Evolutionary conservation across 169 alveolate genomes (phyloP), one percentile per base, ranked within the genome.

Genomic region (Cryptosporidium xiaoi): DNA sequence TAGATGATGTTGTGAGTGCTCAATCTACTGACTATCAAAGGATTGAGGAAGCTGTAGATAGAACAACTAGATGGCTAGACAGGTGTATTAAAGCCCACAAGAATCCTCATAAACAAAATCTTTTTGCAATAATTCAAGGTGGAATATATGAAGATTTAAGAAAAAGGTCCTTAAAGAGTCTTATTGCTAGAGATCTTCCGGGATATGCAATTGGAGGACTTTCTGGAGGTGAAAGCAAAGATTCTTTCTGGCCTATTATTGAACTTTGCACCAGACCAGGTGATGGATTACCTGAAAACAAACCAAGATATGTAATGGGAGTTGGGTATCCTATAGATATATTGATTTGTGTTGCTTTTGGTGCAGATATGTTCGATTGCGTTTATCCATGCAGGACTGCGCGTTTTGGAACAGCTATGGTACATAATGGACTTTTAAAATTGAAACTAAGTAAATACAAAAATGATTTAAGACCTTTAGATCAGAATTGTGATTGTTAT

Each of bases 141-240:
- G 99, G 99, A 24, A 91, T 97, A 36, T 95, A 95, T 90, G 90
- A 91, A 6, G 94, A 95, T 12, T 90, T 97, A 56, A 90, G 99
- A 67, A 93, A 92, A 65, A 83, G 82, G 44, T 93, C 97, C 20
- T 91, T 96, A 55, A 94, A 93, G 65, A 95, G 90, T 50, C 91
- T 96, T 90, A 91, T 93, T 51, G 77, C 84, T 31, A 93, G 97
- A 90, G 92, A 97, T 68, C 92, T 95, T 36, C 98, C 98, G 18
- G 99, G 99, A 7, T 97, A 95, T 92, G 99, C 99, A 33, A 97
- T 98, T 29, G 99, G 99, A 0, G 99, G 99, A 1, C 94, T 98
- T 53, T 95, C 98, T 12, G 99, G 99, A 24, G 99, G 99, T 0
- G 99, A 98, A 91, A 96, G 94, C 66, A 97, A 97, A 89, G 95